Evolutionary conservation across 176 grass and related monocot species (phyloP).

Genomic region (Paspalum vaginatum): DNA sequence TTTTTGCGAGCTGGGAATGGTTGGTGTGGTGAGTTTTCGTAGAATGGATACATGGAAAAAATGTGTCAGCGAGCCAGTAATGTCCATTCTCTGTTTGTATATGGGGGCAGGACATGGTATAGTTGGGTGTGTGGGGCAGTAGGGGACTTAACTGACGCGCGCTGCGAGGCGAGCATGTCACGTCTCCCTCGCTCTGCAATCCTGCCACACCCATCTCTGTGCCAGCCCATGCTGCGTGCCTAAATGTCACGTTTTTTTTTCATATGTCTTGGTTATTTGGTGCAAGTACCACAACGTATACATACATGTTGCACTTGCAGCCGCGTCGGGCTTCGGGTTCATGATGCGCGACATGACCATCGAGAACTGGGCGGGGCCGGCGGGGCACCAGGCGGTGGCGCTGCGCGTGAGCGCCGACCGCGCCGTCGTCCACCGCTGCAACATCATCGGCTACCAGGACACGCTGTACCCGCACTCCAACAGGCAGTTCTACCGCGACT

Average conservation of each 20-base stretch:
- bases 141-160: not conserved
- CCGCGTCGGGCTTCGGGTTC: constrained; percentile 55
- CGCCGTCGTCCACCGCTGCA: constrained; percentile 62
- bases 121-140: not conserved
- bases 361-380: constrained; percentile 66
- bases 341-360: constrained; percentile 70
- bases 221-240: not conserved
- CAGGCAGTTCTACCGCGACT: constrained; percentile 62
- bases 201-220: not conserved
- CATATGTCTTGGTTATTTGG: not conserved
- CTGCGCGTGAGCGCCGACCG: constrained; percentile 57
- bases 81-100: not conserved
- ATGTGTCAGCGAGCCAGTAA: not conserved
- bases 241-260: not conserved
- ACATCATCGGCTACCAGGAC: constrained; percentile 68
- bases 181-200: not conserved
- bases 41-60: not conserved
- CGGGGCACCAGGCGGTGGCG: constrained; percentile 64
- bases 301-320: constrained; percentile 1
- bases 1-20: not conserved
- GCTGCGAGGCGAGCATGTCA: not conserved
- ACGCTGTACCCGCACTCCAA: constrained; percentile 68
- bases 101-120: not conserved
- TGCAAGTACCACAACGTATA: no score
- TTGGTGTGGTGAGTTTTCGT: not conserved